A percentile compares a stretch with the other conserved stretches of the same genome.
These are phyloP conservation scores for Penicillium steckii DNA, from an alignment of 495 filamentous ascomycete genomes.

Conservation along the genomic window DNA sequence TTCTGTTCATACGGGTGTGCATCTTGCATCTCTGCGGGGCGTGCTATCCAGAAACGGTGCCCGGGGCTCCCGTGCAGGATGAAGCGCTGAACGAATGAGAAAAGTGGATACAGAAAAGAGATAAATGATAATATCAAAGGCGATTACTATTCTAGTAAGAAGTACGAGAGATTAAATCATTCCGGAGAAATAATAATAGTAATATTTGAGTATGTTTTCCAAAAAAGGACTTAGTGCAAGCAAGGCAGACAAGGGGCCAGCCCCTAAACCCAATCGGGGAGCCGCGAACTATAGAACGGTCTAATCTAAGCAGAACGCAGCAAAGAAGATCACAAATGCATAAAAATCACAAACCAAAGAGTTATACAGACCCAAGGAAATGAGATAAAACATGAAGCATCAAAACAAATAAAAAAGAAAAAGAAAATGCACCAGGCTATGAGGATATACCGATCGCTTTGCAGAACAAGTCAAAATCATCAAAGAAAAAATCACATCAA, in stretches of 20 bases:
- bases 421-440: slow-evolving; percentile 13
- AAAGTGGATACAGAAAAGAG: not conserved
- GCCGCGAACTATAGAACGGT: slow-evolving; percentile 12
- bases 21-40: too few relatives aligned
- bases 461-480: not conserved
- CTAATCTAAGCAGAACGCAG: slow-evolving; percentile 10
- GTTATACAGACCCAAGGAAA: slow-evolving; percentile 4
- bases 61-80: not conserved
- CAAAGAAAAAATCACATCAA: not conserved
- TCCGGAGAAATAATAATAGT: not conserved
- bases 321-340: slow-evolving; percentile 1
- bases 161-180: not conserved
- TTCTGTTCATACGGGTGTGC: not conserved
- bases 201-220: not conserved
- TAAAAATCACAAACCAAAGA: slow-evolving; percentile 1
- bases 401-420: slow-evolving; percentile 8
- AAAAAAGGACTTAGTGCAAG: not conserved
- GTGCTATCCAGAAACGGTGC: not conserved
- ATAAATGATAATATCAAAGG: not conserved
- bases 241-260: slow-evolving; percentile 16
- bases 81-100: not conserved
- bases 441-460: slow-evolving; percentile 7
- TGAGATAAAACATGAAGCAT: too few relatives aligned
- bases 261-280: slow-evolving; percentile 17
- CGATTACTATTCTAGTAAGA: not conserved